These are phyloP conservation scores for Fusarium marasasianum DNA, from an alignment of 2,329 filamentous ascomycete species.

Conservation along the genomic window DNA sequence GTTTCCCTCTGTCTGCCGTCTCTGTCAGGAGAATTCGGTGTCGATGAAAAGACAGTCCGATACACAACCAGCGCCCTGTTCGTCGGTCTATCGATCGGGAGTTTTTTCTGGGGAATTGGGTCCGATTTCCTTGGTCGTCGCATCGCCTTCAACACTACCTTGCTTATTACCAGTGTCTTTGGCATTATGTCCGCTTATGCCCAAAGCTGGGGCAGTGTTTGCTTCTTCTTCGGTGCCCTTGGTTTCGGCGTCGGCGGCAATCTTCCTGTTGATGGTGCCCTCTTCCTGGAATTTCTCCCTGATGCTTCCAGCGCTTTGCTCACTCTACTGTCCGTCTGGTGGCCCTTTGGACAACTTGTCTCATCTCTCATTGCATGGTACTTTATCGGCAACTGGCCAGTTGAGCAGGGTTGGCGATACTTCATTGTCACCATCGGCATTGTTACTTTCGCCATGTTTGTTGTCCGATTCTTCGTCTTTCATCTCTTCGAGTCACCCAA, in stretches of 20 bases:
- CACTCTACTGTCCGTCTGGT: slow-evolving; percentile 86
- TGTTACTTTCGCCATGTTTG: slow-evolving; percentile 79
- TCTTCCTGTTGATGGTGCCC: slow-evolving; percentile 79
- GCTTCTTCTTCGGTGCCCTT: slow-evolving; percentile 67
- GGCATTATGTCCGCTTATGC: slow-evolving; percentile 76
- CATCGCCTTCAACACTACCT: slow-evolving; percentile 82
- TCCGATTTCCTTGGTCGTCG: slow-evolving; percentile 82
- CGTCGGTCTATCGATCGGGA: slow-evolving; percentile 79
- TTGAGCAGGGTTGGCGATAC: slow-evolving; percentile 79
- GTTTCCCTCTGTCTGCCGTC: slow-evolving; percentile 81
- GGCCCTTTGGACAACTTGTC: slow-evolving; percentile 83
- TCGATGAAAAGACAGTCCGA: slow-evolving; percentile 75
- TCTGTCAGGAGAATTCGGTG: slow-evolving; percentile 76
- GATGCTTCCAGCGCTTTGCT: slow-evolving; percentile 77
- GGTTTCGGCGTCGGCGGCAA: slow-evolving; percentile 80
- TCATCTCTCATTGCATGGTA: slow-evolving; percentile 79
- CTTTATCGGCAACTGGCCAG: slow-evolving; percentile 75
- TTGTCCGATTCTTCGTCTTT: slow-evolving; percentile 81
- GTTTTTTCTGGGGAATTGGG: slow-evolving; percentile 82
- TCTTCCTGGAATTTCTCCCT: slow-evolving; percentile 87
- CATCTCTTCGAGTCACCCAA: slow-evolving; percentile 87
- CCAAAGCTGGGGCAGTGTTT: slow-evolving; percentile 72
- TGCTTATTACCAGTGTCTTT: slow-evolving; percentile 79
- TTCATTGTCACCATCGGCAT: slow-evolving; percentile 77
- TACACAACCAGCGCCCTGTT: slow-evolving; percentile 85